Conservation (phyloP, 2,329 filamentous ascomycete genomes). For the Xylariales sp. region DNA sequence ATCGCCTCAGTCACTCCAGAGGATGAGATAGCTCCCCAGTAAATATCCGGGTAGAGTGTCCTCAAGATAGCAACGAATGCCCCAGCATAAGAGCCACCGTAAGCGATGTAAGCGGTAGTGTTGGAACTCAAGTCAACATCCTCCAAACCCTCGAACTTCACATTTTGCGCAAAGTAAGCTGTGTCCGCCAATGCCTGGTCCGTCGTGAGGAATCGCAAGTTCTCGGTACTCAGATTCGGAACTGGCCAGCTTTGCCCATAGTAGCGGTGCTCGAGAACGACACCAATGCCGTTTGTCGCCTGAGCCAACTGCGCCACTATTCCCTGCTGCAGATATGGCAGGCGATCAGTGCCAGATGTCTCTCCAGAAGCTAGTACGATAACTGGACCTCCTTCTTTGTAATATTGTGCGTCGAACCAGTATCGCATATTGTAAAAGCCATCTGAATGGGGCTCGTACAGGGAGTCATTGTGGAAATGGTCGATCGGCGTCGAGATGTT, state of each 20-base stretch:
- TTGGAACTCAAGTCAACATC: conserved; percentile 61
- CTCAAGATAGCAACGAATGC: conserved; percentile 73
- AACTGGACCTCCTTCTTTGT: conserved; percentile 73
- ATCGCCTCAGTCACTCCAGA: conserved; percentile 77
- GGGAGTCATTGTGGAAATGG: conserved; percentile 76
- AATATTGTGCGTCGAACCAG: conserved; percentile 76
- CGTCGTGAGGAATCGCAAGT: conserved; percentile 75
- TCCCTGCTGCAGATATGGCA: conserved; percentile 72
- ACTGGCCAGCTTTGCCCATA: conserved; percentile 74
- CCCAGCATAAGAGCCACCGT: conserved; percentile 81
- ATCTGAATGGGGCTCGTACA: conserved; percentile 71
- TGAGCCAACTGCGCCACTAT: conserved; percentile 66
- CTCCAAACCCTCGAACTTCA: conserved; percentile 66
- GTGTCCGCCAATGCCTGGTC: conserved; percentile 79
- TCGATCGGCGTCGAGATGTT: conserved; percentile 57
- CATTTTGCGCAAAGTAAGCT: conserved; percentile 72
- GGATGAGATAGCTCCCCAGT: conserved; percentile 74
- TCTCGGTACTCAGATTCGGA: conserved; percentile 60
- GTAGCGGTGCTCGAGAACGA: conserved; percentile 83
- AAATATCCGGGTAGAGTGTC: conserved; percentile 71
- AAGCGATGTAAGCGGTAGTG: conserved; percentile 67
- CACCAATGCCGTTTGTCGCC: conserved; percentile 68
- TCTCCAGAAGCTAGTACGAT: conserved; percentile 74
- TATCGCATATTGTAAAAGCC: conserved; percentile 68
- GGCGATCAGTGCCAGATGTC: conserved; percentile 54